Evolutionary conservation across 2,329 filamentous ascomycete species (phyloP), one percentile per base, ranked within the genome.

Genomic region (Neofusicoccum sp.): DNA sequence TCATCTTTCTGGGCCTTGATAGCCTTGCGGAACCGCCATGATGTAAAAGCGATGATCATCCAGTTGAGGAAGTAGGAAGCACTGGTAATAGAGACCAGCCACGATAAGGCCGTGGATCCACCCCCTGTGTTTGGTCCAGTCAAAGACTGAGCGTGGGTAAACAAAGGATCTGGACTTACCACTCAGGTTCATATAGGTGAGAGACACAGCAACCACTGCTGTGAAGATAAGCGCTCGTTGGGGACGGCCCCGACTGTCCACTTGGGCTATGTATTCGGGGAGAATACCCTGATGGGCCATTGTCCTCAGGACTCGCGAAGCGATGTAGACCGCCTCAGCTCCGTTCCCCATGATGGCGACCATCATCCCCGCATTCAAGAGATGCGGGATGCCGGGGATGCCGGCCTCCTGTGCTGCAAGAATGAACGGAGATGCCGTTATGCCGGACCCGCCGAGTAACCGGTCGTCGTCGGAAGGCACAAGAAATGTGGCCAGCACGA

Each of bases 281-380:
- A n/a, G 33, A 74, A 74, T 60, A 5, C 61, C 63, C 38, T 71
- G 63, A 16, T 61, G 34, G 4, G 68, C 65, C 70, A 75, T 71
- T 1, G 68, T 64, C 44, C 70, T 62, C 24, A 75, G 62, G 7
- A 74, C 69, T 8, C 71, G 62, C 4, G 72, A 74, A 1, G 70
- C 62, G n/a, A 74, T 61, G 61, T 71, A 76, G 11, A 76, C 63
- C 3, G 63, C 64, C 57, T 74, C 73, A 0, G 69, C 66, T 6
- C 66, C 67, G 28, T 73, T 73, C 5, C 68, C 71, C 0, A 69
- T 56, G 33, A 73, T 67, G 2, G 67, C 70, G 34, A 69, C 63
- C 14, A 75, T 69, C 41, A 76, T 73, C 40, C 64, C 65, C 2
- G 63, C 68, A 28, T 75, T 75, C 31, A 75, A 63, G 1, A 75